Base-by-base conservation (phyloP, 129 eudicot genomes). In the Escallonia rubra region DNA sequence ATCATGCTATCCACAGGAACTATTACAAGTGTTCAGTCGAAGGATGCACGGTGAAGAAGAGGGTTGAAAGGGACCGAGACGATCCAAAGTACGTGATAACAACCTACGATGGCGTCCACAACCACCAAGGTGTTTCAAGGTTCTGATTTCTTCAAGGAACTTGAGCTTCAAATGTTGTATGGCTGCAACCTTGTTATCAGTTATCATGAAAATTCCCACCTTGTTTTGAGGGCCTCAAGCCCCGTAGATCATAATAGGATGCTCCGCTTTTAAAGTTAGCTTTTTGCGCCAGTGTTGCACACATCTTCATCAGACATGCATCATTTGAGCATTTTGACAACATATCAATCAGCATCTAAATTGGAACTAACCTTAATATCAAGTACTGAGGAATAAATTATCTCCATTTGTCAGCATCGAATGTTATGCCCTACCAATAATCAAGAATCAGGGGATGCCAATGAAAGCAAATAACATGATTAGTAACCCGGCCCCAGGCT, bases 1-100 rank as follows among this genome's bases (percentile, higher is more conserved):
- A 4, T 48, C 45, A 14, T 43, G 40, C 49, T 15, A 53, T 50
- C 15, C 10, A 52, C 87, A 89, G 96, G 88, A 89, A 89, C 47
- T 89, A 89, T 69, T 89, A 86, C 67, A 85, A 78, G 59, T 89
- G 96, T 74, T 86, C 96, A 38, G 81, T 73, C 12, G 88, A 79
- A 57, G 90, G 93, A n/a, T 89, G 96, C 73, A 66, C 93, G 6
- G 96, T 89, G 8, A 89, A 89, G 66, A 89, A 89, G 81, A 81
- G 90, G 74, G 93, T 89, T 4, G 96, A 89, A 74, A 67, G 96
- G 70, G 96, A 89, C 53, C 78, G 78, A 59, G 89, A 88, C 42
- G 93, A 89, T 74, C 56, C 68, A 11, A 71, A 75, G 7, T 89
- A 78, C 70, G 87, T 89, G 43, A 70, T 89, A 61, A 89, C 96